Evolutionary conservation across 331 rosid species (phyloP).

Genomic region (Acacia pycnantha): DNA sequence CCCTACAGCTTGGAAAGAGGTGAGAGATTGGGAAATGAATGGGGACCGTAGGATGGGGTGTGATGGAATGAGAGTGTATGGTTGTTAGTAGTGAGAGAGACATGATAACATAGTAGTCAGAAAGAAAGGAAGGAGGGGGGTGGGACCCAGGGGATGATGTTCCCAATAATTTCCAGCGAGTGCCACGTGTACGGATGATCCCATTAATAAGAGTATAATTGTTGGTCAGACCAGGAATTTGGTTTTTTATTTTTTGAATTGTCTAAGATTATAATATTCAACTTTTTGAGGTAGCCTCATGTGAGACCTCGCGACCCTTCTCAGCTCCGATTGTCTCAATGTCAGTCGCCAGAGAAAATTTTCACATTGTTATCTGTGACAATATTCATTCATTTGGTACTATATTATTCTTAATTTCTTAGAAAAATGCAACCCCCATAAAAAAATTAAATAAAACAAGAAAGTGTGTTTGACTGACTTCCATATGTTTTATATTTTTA

Average conservation of each 20-base stretch:
- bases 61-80: background rate
- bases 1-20: background rate
- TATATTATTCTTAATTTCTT: background rate
- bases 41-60: constrained; percentile 17
- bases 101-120: constrained; percentile 16
- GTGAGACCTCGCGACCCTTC: constrained; percentile 47
- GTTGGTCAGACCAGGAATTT: constrained; percentile 49
- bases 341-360: constrained; percentile 32
- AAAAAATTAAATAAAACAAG: too few species aligned
- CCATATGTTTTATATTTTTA: too few species aligned
- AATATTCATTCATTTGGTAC: background rate
- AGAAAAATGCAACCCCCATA: background rate
- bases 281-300: constrained; percentile 38
- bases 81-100: background rate
- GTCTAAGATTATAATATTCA: constrained; percentile 28
- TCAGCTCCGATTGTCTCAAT: constrained; percentile 48
- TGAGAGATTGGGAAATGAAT: background rate
- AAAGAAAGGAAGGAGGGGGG: background rate
- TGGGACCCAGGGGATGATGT: constrained; percentile 52
- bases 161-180: constrained; percentile 47
- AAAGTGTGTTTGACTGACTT: background rate
- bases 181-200: constrained; percentile 64
- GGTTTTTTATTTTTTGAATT: constrained; percentile 21
- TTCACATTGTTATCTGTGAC: background rate
- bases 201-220: constrained; percentile 48